Evolutionary conservation across 768 basidiomycete genomes (phyloP), one percentile per base, ranked within the genome.

Genomic region (Russula lepida): DNA sequence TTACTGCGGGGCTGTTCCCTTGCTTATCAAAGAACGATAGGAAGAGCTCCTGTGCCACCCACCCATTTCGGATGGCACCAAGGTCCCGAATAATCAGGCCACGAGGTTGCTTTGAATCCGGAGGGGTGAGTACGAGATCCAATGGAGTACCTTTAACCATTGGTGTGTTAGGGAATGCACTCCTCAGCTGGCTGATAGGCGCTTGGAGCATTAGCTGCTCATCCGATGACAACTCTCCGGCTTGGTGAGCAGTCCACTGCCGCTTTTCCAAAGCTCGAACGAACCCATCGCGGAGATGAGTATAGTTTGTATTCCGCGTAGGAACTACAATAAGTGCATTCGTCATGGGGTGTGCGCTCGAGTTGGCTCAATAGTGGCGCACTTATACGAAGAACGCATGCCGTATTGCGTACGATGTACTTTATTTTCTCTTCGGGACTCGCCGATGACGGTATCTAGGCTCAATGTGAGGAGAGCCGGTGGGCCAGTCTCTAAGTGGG

Each of bases 281-380:
- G 66, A 92, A 92, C 2, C 87, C 91, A 69, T 93, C 91, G 23
- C 91, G 82, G 30, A 93, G 76, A 68, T 94, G 91, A 17, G 82
- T 80, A 69, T 84, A 91, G 7, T 83, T 85, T 0, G 91, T 92
- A 37, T 78, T 79, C 11, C 91, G 81, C 2, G 87, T 88, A 3
- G 90, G 91, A n/a, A 92, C 90, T 91, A 56, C 25, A 51, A 33
- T 15, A 51, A 35, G 51, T 32, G 50, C 21, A 60, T 41, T 21
- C 28, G 13, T 59, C 59, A 47, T 52, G 28, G 54, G 37, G 37
- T 13, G 33, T 9, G n/a, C n/a, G 19, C 9, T 35, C 9, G 8
- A 19, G 13, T 30, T 21, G 35, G 53, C 46, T 51, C 19, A 6
- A 43, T 9, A 32, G 2, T 15, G 19, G 67, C 79, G 49, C 61